phyloP scores from a whole-genome alignment of 164 flowering plant species.

The Litsea cubeba region DNA sequence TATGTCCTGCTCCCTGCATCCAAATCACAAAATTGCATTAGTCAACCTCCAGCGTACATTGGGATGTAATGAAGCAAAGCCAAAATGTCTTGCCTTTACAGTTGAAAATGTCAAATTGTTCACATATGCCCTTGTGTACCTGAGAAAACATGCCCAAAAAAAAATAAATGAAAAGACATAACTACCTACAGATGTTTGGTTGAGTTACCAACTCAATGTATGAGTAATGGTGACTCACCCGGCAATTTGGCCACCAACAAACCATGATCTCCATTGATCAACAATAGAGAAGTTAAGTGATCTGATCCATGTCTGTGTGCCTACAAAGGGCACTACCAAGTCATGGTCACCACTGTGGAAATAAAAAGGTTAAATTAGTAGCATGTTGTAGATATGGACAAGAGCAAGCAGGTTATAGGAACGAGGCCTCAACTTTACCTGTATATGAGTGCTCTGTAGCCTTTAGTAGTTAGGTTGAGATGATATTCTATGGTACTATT shows the following conservation, averaged over 20 bases:
- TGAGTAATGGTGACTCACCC: slow-evolving; percentile 28
- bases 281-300: slow-evolving; percentile 34
- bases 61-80: no score
- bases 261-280: slow-evolving; percentile 56
- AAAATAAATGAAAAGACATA: neutral
- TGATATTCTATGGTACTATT: slow-evolving; percentile 17
- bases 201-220: neutral
- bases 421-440: slow-evolving; percentile 6
- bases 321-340: slow-evolving; percentile 23
- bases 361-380: neutral
- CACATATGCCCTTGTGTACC: slow-evolving; percentile 28
- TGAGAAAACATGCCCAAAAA: neutral
- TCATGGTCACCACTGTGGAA: slow-evolving; percentile 39
- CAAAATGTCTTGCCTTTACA: slow-evolving; percentile 25
- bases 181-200: neutral
- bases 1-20: slow-evolving; percentile 20
- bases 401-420: neutral
- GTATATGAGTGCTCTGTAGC: slow-evolving; percentile 16
- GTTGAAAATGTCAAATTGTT: slow-evolving; percentile 32
- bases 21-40: neutral
- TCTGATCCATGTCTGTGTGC: slow-evolving; percentile 28
- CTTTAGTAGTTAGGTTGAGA: slow-evolving; percentile 13
- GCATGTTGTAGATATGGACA: neutral
- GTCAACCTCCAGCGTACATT: neutral
- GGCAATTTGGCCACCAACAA: slow-evolving; percentile 33